phyloP scores from a whole-genome alignment of 768 basidiomycete genomes.

The Pleurotus djamor region DNA sequence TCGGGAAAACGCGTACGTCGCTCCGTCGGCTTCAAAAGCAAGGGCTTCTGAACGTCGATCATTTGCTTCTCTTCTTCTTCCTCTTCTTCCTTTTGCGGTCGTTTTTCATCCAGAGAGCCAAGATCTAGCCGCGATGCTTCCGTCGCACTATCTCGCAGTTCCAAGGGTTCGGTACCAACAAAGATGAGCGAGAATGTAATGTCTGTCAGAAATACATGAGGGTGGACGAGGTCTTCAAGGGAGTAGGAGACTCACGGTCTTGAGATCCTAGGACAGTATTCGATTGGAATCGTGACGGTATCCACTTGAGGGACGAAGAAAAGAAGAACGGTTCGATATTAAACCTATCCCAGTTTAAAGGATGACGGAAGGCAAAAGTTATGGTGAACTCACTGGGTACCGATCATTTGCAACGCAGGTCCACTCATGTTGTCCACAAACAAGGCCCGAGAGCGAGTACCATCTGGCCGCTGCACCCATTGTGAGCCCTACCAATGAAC shows the following conservation, averaged over 20 bases:
- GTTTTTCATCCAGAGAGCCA: no score
- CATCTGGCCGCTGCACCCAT: constrained; percentile 24
- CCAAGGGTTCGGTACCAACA: background rate
- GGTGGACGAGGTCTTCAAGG: background rate
- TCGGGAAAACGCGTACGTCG: constrained; percentile 31
- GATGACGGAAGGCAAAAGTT: background rate
- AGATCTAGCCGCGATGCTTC: no score
- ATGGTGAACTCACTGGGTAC: constrained; percentile 40
- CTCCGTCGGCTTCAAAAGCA: constrained; percentile 12
- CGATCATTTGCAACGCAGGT: constrained; percentile 58
- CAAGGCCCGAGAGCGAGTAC: constrained; percentile 43
- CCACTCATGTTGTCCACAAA: constrained; percentile 54
- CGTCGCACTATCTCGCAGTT: no score
- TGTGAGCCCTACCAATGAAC: background rate
- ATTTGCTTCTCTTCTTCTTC: constrained; percentile 22
- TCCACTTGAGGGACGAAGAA: constrained; percentile 65
- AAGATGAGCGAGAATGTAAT: background rate
- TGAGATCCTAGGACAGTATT: constrained; percentile 27
- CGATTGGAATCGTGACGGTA: constrained; percentile 64
- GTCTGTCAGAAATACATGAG: background rate
- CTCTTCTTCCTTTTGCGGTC: constrained; percentile 8
- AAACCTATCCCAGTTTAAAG: constrained; percentile 30
- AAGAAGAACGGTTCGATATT: constrained; percentile 68
- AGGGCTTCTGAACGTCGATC: constrained; percentile 54
- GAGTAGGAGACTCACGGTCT: constrained; percentile 32